Conservation (phyloP, 352 stramenopile species). For the Hyaloperonospora brassicae region DNA sequence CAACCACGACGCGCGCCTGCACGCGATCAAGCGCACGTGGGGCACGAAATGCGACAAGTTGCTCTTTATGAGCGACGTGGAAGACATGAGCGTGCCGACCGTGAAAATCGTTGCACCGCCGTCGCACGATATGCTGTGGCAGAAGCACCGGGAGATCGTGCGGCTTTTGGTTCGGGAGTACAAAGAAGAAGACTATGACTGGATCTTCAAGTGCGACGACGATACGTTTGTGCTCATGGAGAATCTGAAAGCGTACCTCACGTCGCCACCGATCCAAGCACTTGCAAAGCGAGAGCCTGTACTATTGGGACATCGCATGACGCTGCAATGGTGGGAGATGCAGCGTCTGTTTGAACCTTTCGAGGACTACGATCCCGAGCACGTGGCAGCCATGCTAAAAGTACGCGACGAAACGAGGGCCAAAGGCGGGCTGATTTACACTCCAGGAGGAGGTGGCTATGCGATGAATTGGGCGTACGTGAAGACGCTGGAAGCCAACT, state of each 20-base stretch:
- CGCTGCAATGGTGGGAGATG: constrained; percentile 82
- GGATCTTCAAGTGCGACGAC: constrained; percentile 86
- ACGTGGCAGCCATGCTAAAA: constrained; percentile 41
- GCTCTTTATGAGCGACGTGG: constrained; percentile 81
- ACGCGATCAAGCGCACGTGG: constrained; percentile 70
- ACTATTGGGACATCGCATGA: constrained; percentile 81
- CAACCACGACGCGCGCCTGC: constrained; percentile 57
- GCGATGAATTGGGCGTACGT: constrained; percentile 81
- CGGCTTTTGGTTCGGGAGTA: constrained; percentile 63
- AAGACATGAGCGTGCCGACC: constrained; percentile 53
- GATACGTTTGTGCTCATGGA: constrained; percentile 83
- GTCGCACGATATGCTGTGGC: constrained; percentile 71
- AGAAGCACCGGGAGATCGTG: constrained; percentile 80
- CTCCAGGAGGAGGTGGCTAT: constrained; percentile 69
- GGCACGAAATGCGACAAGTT: constrained; percentile 77
- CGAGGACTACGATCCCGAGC: constrained; percentile 49
- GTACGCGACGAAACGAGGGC: constrained; percentile 40
- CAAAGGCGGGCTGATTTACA: constrained; percentile 75
- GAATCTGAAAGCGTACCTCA: constrained; percentile 72
- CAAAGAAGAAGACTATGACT: constrained; percentile 59
- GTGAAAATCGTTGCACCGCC: constrained; percentile 57
- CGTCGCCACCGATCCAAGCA: constrained; percentile 35
- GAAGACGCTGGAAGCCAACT: constrained; percentile 50
- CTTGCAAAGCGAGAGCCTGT: constrained; percentile 33
- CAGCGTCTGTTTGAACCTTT: constrained; percentile 60